phyloP scores from a whole-genome alignment of 2,329 filamentous ascomycete genomes.

The Penicillium sp. region DNA sequence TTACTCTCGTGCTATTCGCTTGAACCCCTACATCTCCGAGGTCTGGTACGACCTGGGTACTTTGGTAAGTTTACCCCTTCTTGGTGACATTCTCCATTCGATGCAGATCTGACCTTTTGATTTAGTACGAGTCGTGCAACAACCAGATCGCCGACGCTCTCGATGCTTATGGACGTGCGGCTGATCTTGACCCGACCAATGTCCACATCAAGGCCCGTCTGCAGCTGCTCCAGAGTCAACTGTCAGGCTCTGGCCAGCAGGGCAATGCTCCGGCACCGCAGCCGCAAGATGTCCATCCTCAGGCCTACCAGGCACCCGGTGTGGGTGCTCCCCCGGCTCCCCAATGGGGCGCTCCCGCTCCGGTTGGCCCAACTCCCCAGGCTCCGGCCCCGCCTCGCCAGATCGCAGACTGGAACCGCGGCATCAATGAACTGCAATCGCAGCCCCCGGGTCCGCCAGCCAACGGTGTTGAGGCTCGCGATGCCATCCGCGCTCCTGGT shows the following conservation, averaged over 20 bases:
- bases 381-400: constrained; percentile 62
- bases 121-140: constrained; percentile 86
- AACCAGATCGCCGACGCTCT: constrained; percentile 96
- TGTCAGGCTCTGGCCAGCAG: constrained; percentile 64
- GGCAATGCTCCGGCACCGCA: constrained; percentile 65
- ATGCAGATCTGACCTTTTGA: no score
- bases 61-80: constrained; percentile 44
- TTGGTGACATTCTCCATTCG: no score
- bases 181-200: constrained; percentile 87
- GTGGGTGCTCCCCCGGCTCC: constrained; percentile 79
- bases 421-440: constrained; percentile 71
- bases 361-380: constrained; percentile 45
- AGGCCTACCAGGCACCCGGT: constrained; percentile 80
- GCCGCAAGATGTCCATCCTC: constrained; percentile 91
- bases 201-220: constrained; percentile 94
- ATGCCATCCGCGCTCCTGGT: constrained; percentile 63
- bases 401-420: constrained; percentile 57
- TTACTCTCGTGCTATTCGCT: constrained; percentile 89
- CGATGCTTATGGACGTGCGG: constrained; percentile 90
- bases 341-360: constrained; percentile 77
- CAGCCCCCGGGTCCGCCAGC: constrained; percentile 51
- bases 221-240: constrained; percentile 75
- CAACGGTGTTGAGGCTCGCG: constrained; percentile 77
- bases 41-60: constrained; percentile 99
- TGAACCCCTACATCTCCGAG: constrained; percentile 97